Evolutionary conservation across 2,329 filamentous ascomycete species (phyloP), one percentile per base, ranked within the genome.

Genomic region (Trichoderma atroviride): DNA sequence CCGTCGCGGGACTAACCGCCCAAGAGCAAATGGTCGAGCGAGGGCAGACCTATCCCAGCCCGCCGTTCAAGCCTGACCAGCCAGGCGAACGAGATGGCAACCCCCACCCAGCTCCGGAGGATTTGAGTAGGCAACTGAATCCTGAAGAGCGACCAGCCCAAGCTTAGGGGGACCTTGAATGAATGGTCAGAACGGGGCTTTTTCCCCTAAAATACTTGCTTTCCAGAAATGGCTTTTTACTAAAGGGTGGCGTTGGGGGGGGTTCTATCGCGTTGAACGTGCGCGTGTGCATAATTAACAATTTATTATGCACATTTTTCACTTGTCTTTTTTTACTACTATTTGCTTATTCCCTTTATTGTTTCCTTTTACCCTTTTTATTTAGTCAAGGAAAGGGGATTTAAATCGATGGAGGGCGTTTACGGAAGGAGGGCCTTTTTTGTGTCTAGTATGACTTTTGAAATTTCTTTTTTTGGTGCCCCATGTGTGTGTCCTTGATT

Each of bases 81-180:
- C 72, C 72, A 9, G 79, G 81, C 10, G 81, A 71, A 22, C 55
- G 85, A n/a, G 82, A 84, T 7, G 78, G 79, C 43, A 53, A 40
- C 1, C 19, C 65, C 31, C 65, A 50, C 16, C 57, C 56, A 4
- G 80, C 83, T 9, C 82, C 83, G 2, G 86, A 88, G 22, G 86
- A 88, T 63, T 84, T 88, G 56, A 84, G 86, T 69, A 79, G 84
- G 53, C 86, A 88, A 73, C 75, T 88, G 69, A 83, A 85, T 72
- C 74, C 79, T 2, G 81, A 83, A 22, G 78, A 76, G 43, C 56
- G 69, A 9, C 55, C 72, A 56, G 56, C 67, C 60, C 72, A 72
- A 70, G 72, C 74, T 58, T 75, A 72, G 66, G 53, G 53, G 69
- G 14, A 50, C 24, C 9, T 14, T 24, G 9, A 9, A 37, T 31